Conservation (phyloP, 495 filamentous ascomycete species). For the Parachaetomium inaequale region DNA sequence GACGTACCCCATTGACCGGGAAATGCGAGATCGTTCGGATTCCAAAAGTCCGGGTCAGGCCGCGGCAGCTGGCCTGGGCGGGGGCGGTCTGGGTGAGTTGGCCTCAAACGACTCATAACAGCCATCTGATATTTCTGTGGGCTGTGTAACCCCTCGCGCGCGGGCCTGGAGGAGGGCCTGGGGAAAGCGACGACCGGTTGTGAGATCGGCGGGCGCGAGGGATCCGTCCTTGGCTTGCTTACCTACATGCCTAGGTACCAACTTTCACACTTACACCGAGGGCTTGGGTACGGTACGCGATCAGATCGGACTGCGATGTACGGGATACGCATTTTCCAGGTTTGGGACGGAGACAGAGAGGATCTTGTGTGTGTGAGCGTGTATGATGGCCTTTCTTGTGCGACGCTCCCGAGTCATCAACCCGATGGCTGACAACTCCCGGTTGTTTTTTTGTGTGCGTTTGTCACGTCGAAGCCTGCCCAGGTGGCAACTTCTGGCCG, state of each 20-base stretch:
- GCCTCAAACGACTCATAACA: not conserved
- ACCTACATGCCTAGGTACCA: too few relatives aligned
- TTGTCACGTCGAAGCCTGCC: too few relatives aligned
- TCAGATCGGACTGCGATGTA: not conserved
- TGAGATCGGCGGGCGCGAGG: not conserved
- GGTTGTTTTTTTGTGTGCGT: too few relatives aligned
- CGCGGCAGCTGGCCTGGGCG: not conserved
- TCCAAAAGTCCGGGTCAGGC: not conserved
- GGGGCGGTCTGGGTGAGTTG: not conserved
- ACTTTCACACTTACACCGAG: not conserved
- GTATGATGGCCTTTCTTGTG: not conserved
- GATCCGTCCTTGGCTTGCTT: too few relatives aligned
- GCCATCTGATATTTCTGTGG: too few relatives aligned
- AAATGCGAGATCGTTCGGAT: too few relatives aligned
- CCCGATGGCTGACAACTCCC: not conserved
- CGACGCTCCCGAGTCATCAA: not conserved
- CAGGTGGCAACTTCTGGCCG: too few relatives aligned
- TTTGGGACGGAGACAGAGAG: not conserved
- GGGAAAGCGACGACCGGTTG: not conserved
- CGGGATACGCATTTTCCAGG: not conserved
- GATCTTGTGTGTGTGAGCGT: not conserved
- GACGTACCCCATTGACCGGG: too few relatives aligned
- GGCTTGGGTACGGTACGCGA: not conserved
- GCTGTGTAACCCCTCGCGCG: not conserved
- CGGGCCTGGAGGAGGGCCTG: not conserved